phyloP scores from a whole-genome alignment of 164 flowering plant genomes.

The Tetracentron sinense region DNA sequence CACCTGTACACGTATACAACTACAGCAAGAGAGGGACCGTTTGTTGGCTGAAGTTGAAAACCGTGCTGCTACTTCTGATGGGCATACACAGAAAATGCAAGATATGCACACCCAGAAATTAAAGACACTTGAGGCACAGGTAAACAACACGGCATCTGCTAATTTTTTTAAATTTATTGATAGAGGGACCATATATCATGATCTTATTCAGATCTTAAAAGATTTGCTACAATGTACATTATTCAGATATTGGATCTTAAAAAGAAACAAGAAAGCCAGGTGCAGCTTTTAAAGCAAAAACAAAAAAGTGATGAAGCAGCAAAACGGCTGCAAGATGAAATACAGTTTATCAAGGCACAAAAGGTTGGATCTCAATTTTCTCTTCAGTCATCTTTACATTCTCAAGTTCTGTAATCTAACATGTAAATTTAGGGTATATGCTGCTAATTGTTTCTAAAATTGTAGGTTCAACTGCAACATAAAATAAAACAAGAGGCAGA shows the following conservation, averaged over 20 bases:
- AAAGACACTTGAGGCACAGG: no score
- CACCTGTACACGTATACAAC: slow-evolving; percentile 13
- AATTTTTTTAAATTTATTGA: no score
- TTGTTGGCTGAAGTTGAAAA: slow-evolving; percentile 82
- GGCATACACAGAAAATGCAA: slow-evolving; percentile 86
- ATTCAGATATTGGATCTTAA: slow-evolving; percentile 83
- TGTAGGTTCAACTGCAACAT: slow-evolving; percentile 93
- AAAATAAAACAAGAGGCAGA: slow-evolving; percentile 97
- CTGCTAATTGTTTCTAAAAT: slow-evolving; percentile 11
- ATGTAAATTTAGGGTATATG: slow-evolving; percentile 4
- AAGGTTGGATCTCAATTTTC: slow-evolving; percentile 47
- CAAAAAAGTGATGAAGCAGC: slow-evolving; percentile 98
- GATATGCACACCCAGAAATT: slow-evolving; percentile 42
- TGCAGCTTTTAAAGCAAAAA: slow-evolving; percentile 89
- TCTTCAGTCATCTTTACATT: slow-evolving; percentile 3
- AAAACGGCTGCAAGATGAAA: slow-evolving; percentile 87
- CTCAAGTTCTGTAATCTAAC: background rate
- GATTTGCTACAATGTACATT: background rate
- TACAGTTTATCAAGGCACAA: slow-evolving; percentile 89
- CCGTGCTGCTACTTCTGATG: slow-evolving; percentile 76
- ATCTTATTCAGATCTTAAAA: background rate
- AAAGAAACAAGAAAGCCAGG: slow-evolving; percentile 96
- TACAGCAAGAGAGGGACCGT: slow-evolving; percentile 89
- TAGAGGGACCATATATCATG: no score
- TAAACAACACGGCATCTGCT: no score